phyloP scores from a whole-genome alignment of 2,329 filamentous ascomycete genomes.

The Furcasterigmium sp. region DNA sequence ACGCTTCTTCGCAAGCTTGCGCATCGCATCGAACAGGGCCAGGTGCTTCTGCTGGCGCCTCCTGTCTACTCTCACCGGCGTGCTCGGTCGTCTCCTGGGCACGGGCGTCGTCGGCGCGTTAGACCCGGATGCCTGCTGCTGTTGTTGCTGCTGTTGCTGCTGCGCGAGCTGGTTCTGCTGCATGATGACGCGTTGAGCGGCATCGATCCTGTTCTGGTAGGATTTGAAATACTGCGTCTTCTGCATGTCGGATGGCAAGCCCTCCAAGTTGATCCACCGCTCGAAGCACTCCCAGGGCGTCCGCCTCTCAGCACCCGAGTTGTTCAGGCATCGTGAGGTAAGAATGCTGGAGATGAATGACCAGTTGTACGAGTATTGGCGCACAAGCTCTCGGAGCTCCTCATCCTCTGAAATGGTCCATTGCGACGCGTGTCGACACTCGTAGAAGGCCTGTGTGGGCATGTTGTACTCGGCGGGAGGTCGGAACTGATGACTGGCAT shows the following conservation, averaged over 20 bases:
- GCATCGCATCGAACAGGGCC: constrained; percentile 87
- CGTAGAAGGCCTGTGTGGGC: constrained; percentile 87
- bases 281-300: constrained; percentile 99
- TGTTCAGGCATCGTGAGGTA: constrained; percentile 66
- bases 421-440: constrained; percentile 79
- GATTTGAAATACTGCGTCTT: constrained; percentile 92
- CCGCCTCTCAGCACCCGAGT: constrained; percentile 81
- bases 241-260: constrained; percentile 84
- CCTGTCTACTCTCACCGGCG: constrained; percentile 79
- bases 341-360: constrained; percentile 84
- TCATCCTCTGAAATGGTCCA: constrained; percentile 92
- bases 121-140: constrained; percentile 30
- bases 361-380: constrained; percentile 97
- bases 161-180: constrained; percentile 47
- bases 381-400: constrained; percentile 76
- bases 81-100: constrained; percentile 56
- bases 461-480: constrained; percentile 89
- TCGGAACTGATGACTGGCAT: constrained; percentile 87
- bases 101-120: constrained; percentile 41
- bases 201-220: constrained; percentile 56
- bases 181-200: constrained; percentile 49
- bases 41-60: constrained; percentile 82
- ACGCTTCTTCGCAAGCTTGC: constrained; percentile 90
- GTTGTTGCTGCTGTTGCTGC: constrained; percentile 25
- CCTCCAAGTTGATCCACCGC: constrained; percentile 88